These are phyloP conservation scores for Ceratorhiza oryzae-sativae DNA, from an alignment of 1,284 basidiomycete genomes.

Conservation along the genomic window DNA sequence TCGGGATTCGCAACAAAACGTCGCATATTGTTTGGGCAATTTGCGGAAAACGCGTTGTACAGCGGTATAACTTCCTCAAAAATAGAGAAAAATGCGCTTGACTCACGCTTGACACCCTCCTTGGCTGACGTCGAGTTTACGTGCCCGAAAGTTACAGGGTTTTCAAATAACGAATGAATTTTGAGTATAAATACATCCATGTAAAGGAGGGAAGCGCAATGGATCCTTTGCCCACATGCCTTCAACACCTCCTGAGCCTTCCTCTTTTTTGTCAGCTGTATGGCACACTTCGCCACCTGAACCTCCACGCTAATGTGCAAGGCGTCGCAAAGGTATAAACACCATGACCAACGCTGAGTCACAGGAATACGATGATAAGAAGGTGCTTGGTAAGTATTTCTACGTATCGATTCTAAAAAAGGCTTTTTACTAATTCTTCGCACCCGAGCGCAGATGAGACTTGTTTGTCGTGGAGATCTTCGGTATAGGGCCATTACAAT, in stretches of 20 bases:
- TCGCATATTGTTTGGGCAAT: neutral
- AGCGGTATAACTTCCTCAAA: neutral
- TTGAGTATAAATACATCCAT: neutral
- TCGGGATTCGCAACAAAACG: neutral
- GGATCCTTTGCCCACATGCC: neutral
- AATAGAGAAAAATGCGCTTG: slow-evolving; percentile 1
- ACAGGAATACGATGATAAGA: neutral
- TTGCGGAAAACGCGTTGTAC: neutral
- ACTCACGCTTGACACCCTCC: neutral
- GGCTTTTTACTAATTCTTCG: neutral
- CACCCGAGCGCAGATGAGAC: neutral
- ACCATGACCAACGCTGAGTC: slow-evolving; percentile 9
- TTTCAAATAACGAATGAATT: neutral
- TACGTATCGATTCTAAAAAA: neutral
- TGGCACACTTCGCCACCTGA: neutral
- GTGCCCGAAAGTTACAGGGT: neutral
- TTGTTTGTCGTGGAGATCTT: neutral
- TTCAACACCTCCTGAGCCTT: neutral
- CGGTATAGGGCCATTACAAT: slow-evolving; percentile 7
- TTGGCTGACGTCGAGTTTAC: neutral
- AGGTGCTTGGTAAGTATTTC: neutral
- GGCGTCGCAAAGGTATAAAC: slow-evolving; percentile 16
- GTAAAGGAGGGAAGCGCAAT: neutral
- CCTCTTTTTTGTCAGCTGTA: neutral
- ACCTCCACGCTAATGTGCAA: slow-evolving; percentile 1